These are phyloP conservation scores for Rhizodiscina lignyota DNA, from an alignment of 495 filamentous ascomycete genomes.

Conservation along the genomic window DNA sequence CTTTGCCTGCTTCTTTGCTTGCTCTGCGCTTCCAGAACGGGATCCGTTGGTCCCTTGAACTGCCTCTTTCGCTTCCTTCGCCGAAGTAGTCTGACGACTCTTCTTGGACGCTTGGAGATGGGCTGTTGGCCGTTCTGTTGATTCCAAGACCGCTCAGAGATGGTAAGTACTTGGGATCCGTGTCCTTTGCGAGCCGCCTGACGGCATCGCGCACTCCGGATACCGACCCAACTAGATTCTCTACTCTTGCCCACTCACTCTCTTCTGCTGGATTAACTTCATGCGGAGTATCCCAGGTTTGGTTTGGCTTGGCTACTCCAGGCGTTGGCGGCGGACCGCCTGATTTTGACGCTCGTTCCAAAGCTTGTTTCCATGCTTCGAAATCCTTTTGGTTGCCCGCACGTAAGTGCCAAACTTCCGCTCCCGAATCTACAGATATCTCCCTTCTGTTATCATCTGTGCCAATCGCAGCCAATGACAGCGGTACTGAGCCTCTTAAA, in stretches of 20 bases:
- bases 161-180: conserved; percentile 43
- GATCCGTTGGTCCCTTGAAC: conserved; percentile 24
- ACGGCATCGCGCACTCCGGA: conserved; percentile 81
- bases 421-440: conserved; percentile 92
- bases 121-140: conserved; percentile 9
- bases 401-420: conserved; percentile 92
- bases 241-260: conserved; percentile 69
- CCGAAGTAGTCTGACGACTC: conserved; percentile 23
- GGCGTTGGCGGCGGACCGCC: conserved; percentile 11
- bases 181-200: conserved; percentile 65
- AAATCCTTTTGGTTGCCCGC: conserved; percentile 73
- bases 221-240: conserved; percentile 64
- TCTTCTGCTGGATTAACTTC: conserved; percentile 37
- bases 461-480: conserved; percentile 77
- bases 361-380: conserved; percentile 63
- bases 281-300: conserved; percentile 2
- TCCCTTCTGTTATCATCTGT: conserved; percentile 74
- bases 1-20: conserved; percentile 27
- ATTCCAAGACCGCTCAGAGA: conserved; percentile 10
- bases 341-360: conserved; percentile 54
- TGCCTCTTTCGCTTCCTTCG: conserved; percentile 8
- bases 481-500: conserved; percentile 77
- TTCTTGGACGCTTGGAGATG: conserved; percentile 7
- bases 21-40: conserved; percentile 88
- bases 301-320: conserved; percentile 8